A percentile compares a stretch with the other conserved stretches of the same genome.
phyloP scores from a whole-genome alignment of 768 basidiomycete genomes.

The Tricholoma bakamatsutake region DNA sequence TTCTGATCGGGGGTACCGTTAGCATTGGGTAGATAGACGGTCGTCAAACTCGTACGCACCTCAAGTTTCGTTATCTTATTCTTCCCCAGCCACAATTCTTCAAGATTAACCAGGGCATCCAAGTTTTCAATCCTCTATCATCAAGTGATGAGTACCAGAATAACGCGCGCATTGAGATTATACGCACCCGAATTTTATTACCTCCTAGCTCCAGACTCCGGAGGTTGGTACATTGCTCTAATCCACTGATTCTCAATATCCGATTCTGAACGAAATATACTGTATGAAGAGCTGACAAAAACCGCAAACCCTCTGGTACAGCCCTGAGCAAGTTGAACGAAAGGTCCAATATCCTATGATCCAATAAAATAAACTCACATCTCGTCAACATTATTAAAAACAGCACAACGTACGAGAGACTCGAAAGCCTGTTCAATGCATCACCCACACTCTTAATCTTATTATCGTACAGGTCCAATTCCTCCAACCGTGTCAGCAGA shows the following conservation, averaged over 20 bases:
- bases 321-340: slow-evolving; percentile 88
- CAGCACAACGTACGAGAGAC: slow-evolving; percentile 47
- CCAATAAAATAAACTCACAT: background rate
- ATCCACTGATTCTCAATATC: slow-evolving; percentile 71
- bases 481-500: slow-evolving; percentile 65
- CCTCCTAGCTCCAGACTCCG: slow-evolving; percentile 90
- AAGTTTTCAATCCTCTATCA: slow-evolving; percentile 81
- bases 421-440: slow-evolving; percentile 51
- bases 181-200: slow-evolving; percentile 79
- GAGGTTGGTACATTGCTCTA: slow-evolving; percentile 51
- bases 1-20: slow-evolving; percentile 41
- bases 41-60: slow-evolving; percentile 31
- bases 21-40: background rate
- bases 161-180: background rate
- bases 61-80: slow-evolving; percentile 91
- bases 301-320: slow-evolving; percentile 56
- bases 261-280: slow-evolving; percentile 97
- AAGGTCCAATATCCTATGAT: slow-evolving; percentile 74
- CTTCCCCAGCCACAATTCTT: slow-evolving; percentile 96
- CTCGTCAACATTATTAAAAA: background rate
- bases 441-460: slow-evolving; percentile 71
- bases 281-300: slow-evolving; percentile 59
- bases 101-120: slow-evolving; percentile 72
- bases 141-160: background rate
- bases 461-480: slow-evolving; percentile 96